Base-by-base conservation (phyloP, 345 rosid species). In the Anacardium occidentale region DNA sequence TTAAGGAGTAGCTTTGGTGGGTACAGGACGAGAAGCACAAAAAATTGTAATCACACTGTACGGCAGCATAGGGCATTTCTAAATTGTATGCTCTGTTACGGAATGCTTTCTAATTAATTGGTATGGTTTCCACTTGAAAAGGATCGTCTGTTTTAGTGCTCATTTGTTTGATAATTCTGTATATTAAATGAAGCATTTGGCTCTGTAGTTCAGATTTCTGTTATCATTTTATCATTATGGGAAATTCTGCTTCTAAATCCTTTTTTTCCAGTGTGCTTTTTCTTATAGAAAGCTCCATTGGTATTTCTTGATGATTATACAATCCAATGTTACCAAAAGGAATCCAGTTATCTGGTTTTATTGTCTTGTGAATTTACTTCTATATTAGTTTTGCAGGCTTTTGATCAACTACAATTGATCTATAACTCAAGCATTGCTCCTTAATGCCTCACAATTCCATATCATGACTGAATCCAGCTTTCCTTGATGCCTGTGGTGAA, bases 111-210 rank as follows among this genome's bases (percentile, higher is more conserved):
- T 47, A 56, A 50, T 72, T 64, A 57, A 74, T 70, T 26, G 72
- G 68, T 51, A 59, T 51, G 76, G 24, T 81, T 75, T 70, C 78
- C 70, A 60, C 66, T 64, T 56, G 74, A 63, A 57, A 54, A 55
- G 62, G 73, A 54, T 65, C 64, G 55, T 74, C 62, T 62, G 67
- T 50, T 78, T 56, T 65, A 55, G 62, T 75, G 64, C 58, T 63
- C 52, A 72, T 72, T 54, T 74, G 74, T 57, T 76, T 69, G 74
- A 71, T 68, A 65, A 64, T 67, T 75, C 70, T 81, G 78, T 73
- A 78, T 69, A 73, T 75, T 72, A 62, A 68, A 62, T 56, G 68
- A 71, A 59, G 64, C 55, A 80, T 80, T 65, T 50, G 32, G 71
- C 51, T 25, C 66, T 70, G 68, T 69, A 54, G 76, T 37, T 69